Percentiles rank a stretch among this genome's conserved stretches.
phyloP scores from a whole-genome alignment of 1,284 basidiomycete species.

The Boletus smithii region DNA sequence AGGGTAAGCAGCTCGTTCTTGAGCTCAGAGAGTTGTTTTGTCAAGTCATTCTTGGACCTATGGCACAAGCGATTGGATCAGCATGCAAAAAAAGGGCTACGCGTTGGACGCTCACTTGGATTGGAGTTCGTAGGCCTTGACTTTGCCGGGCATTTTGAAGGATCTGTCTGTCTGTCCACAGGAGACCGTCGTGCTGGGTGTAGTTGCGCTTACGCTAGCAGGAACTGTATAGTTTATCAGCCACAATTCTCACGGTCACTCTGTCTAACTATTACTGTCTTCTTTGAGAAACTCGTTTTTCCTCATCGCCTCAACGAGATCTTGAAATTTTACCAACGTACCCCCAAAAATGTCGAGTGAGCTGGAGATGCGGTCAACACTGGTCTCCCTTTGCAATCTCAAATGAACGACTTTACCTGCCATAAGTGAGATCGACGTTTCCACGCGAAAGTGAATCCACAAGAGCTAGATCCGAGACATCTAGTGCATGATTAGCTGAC shows the following conservation, averaged over 20 bases:
- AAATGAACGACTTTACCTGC: slow-evolving; percentile 58
- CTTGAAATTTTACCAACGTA: slow-evolving; percentile 64
- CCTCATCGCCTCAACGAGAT: slow-evolving; percentile 55
- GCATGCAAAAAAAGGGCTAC: neutral
- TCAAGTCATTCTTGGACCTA: slow-evolving; percentile 97
- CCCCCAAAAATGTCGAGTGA: slow-evolving; percentile 86
- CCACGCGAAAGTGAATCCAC: slow-evolving; percentile 83
- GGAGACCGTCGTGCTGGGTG: slow-evolving; percentile 12
- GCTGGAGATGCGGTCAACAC: slow-evolving; percentile 37
- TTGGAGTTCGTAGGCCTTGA: slow-evolving; percentile 98
- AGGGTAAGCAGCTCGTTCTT: slow-evolving; percentile 92
- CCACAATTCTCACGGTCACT: slow-evolving; percentile 35
- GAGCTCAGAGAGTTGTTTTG: slow-evolving; percentile 92
- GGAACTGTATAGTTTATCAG: slow-evolving; percentile 37
- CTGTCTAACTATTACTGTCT: no score
- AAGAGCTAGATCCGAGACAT: slow-evolving; percentile 78
- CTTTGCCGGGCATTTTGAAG: slow-evolving; percentile 76
- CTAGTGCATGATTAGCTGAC: slow-evolving; percentile 40
- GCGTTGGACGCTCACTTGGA: slow-evolving; percentile 71
- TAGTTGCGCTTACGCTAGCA: slow-evolving; percentile 27
- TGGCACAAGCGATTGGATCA: slow-evolving; percentile 6
- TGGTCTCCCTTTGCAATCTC: neutral
- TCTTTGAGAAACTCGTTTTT: no score
- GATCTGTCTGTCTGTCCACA: slow-evolving; percentile 26
- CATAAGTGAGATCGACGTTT: slow-evolving; percentile 93